These are phyloP conservation scores for Chrysoporthe austroafricana DNA, from an alignment of 2,329 filamentous ascomycete species.

Conservation along the genomic window DNA sequence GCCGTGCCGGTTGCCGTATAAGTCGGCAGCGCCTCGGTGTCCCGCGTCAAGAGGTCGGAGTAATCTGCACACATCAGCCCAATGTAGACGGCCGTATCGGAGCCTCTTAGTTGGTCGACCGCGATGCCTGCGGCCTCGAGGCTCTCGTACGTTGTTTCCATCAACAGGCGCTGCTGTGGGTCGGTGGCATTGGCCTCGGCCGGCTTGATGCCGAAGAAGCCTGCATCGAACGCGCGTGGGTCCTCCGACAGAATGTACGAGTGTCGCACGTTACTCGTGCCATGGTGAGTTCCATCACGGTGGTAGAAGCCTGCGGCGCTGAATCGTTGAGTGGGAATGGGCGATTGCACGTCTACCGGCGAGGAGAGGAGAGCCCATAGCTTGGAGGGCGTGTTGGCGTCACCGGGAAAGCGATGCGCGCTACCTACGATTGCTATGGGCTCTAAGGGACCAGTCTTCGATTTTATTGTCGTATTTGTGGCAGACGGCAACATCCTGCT, in stretches of 20 bases:
- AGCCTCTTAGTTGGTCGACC: conserved; percentile 29
- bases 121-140: no score
- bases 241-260: conserved; percentile 30
- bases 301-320: conserved; percentile 25
- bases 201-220: conserved; percentile 36
- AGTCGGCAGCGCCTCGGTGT: conserved; percentile 31
- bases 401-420: no score
- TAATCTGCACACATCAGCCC: conserved; percentile 36
- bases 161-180: conserved; percentile 22
- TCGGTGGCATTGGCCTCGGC: conserved; percentile 31
- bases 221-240: conserved; percentile 29
- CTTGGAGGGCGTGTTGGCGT: no score
- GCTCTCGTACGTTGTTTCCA: no score
- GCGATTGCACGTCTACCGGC: no score
- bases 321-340: no score
- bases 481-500: no score
- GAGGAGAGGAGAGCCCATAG: no score
- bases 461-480: no score
- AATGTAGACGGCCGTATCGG: conserved; percentile 38
- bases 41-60: conserved; percentile 14
- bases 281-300: conserved; percentile 32
- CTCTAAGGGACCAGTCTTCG: no score
- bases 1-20: conserved; percentile 35
- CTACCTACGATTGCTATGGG: no score
- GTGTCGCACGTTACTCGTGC: conserved; percentile 32